Evolutionary conservation across 768 basidiomycete species (phyloP), one percentile per base, ranked within the genome.

Genomic region (Punctularia strigosozonata): DNA sequence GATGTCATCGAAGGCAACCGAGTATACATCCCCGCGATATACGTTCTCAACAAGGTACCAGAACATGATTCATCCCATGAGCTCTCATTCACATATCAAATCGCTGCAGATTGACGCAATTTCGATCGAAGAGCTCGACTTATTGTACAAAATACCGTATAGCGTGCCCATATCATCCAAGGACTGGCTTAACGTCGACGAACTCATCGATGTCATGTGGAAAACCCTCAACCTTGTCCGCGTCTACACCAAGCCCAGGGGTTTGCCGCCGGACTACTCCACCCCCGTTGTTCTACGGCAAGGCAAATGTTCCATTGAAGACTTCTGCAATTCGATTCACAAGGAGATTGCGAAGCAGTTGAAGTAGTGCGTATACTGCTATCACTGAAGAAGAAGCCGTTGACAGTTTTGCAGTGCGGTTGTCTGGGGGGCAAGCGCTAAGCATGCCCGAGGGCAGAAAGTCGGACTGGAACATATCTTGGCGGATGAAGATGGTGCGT

Each of bases 341-440:
- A 95, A 94, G 61, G 91, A 95, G 57, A 98, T 97, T 37, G 80
- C 87, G 7, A 94, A 94, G 60, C 89, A 97, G 54, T 80, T 97
- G 82, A 94, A 95, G 72, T 90, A 89, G 85, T 90, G 45, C 52
- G 80, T 59, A 25, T 25, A n/a, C 15, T 28, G 21, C 17, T 24
- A 31, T 31, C 10, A 19, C 33, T 34, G 10, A 12, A 34, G 19
- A 10, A 8, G 19, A 34, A 19, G 10, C 19, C 20, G 18, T 32
- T 37, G 28, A 31, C 24, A 5, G 20, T 5, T 36, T 10, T 42
- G 3, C 24, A 90, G 87, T 49, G 85, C 87, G 6, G 66, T 91
- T 42, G 92, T 98, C 3, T 99, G 90, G 90, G 94, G 94, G 36
- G 69, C 90, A 0, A 94, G 89, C 46, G 94, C 91, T n/a, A 97